Base-by-base conservation (phyloP, 371 early-diverging fungal genomes). In the Rhizomucor pusillus region DNA sequence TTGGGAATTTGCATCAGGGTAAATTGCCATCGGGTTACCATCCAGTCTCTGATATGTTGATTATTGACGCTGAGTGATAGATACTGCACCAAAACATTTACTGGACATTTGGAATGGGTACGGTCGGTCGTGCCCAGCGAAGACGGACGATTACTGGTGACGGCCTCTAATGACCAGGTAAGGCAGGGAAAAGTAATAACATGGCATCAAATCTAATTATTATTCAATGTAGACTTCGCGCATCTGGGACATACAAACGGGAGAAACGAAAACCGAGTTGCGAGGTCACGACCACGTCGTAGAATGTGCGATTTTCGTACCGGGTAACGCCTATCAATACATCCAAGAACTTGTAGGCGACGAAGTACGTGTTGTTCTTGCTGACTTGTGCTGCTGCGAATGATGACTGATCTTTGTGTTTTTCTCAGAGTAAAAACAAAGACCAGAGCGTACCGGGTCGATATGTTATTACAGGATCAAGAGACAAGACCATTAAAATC, bases 221-320 rank as follows among this genome's bases (percentile, higher is more conserved):
- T 25, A 14, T 39, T 12, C 14, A 41, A 14, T 37, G 9, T 63
- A 91, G 90, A 88, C 88, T 18, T 78, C 92, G 7, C 80, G 89
- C n/a, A 57, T 94, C 10, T 93, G 92, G 92, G 91, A 93, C 57
- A 59, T 78, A 0, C 47, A 70, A 9, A 73, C 87, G n/a, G 91
- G 92, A 35, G 90, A 90, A 47, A 81, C 83, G 53, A 88, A 86
- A 60, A 70, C 69, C 56, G 91, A 91, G 46, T 69, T 94, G 59
- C 80, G 90, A 47, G 96, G 93, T 13, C 97, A 96, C 65, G 92
- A 91, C 13, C 93, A 97, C 63, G 95, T 96, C n/a, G 89, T 97
- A 14, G 97, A 97, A 63, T 88, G 87, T 47, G 88, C 90, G 0
- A 84, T 80, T 5, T 95, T 95, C 74, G 91, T 84, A 24, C 95